Base-by-base conservation (phyloP, 768 basidiomycete genomes). In the Mycena latifolia region DNA sequence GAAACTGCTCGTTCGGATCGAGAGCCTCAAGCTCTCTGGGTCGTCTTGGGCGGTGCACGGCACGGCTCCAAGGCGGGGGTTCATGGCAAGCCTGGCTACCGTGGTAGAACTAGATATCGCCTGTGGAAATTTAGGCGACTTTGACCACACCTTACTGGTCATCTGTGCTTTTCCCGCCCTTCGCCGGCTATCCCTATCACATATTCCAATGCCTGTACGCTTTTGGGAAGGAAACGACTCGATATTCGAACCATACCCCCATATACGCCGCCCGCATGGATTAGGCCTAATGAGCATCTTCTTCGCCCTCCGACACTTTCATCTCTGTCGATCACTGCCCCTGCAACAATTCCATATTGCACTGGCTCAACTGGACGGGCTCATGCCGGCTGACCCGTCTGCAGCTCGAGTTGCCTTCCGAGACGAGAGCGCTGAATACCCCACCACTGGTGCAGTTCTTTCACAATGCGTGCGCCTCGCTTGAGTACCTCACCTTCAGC, bases 131-230 rank as follows among this genome's bases (percentile, higher is more conserved):
- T 18, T 64, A 10, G 63, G 63, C 22, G 48, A 57, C 55, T 51
- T 64, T 18, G 63, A 57, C 31, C 55, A 64, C n/a, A 29, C 63
- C 1, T 14, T 51, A 6, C 17, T 45, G 2, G 45, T 57, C 22
- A 24, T 64, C 29, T 57, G 63, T 29, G 63, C 63, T 20, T 57
- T 58, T 27, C 63, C 63, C 15, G 20, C 55, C 28, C 55, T 63
- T n/a, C 25, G 35, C 6, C 35, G 55, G 5, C 35, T 63, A 4
- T 22, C 18, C 6, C 2, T 63, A 1, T 45, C n/a, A 6, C 45
- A 25, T 5, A n/a, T 61, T 10, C 33, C 57, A 2, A 11, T 58
- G 11, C 46, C 20, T 27, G 5, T 8, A 2, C 43, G 46, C 20
- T 22, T 47, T 14, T 47, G 12, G 3, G 14, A 11, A 25, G 24